A percentile compares a stretch with the other conserved stretches of the same genome.
Evolutionary conservation across 179 eudicot species (phyloP).

Genomic region (Kewa caespitosa): DNA sequence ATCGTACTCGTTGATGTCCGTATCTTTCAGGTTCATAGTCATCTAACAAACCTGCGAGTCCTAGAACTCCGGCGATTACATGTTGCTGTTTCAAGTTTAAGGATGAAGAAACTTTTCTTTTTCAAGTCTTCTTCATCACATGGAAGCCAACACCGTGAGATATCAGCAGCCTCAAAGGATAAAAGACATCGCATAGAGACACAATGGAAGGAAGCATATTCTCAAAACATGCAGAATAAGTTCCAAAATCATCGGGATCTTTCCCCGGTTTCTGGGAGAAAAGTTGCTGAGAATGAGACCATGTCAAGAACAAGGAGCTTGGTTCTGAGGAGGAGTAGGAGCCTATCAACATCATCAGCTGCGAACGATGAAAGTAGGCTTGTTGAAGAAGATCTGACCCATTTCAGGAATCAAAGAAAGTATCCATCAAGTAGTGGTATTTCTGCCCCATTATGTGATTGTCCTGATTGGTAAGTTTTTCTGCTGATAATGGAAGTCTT

Average conservation of each 20-base stretch:
- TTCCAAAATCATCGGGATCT: conserved; percentile 15
- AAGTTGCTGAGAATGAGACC: conserved; percentile 26
- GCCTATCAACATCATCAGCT: conserved; percentile 26
- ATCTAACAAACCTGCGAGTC: background rate
- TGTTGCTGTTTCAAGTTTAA: conserved; percentile 19
- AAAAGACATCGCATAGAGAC: conserved; percentile 16
- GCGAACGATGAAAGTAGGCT: conserved; percentile 10
- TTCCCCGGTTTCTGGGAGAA: conserved; percentile 22
- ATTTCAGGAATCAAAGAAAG: conserved; percentile 18
- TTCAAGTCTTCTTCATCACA: conserved; percentile 26
- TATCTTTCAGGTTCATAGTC: conserved; percentile 14
- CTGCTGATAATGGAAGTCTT: background rate
- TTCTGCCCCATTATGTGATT: conserved; percentile 15
- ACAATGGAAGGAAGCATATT: conserved; percentile 17
- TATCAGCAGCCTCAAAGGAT: conserved; percentile 18
- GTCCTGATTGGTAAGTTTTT: conserved; percentile 28
- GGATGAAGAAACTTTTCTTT: conserved; percentile 37
- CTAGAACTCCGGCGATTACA: background rate
- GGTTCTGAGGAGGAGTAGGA: conserved; percentile 27
- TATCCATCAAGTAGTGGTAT: conserved; percentile 19
- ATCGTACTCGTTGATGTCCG: background rate
- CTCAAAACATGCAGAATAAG: conserved; percentile 16
- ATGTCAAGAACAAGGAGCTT: conserved; percentile 22
- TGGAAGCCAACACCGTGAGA: conserved; percentile 24
- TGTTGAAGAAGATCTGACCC: conserved; percentile 16